These are phyloP conservation scores for Apiospora hydei DNA, from an alignment of 2,329 filamentous ascomycete genomes.

Conservation along the genomic window DNA sequence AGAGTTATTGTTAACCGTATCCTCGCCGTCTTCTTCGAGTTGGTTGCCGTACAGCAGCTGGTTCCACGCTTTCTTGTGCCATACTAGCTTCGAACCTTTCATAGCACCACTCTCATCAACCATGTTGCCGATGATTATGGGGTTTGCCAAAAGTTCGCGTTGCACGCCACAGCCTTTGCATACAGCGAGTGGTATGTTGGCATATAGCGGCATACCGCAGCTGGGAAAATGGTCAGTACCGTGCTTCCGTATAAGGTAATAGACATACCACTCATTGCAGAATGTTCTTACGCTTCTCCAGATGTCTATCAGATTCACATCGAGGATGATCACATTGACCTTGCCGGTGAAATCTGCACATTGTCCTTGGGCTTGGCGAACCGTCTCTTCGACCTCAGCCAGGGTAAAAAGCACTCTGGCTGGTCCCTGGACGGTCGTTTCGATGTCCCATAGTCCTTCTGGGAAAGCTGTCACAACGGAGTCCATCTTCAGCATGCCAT, in stretches of 20 bases:
- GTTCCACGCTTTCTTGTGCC: conserved; percentile 60
- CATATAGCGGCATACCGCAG: conserved; percentile 61
- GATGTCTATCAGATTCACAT: conserved; percentile 40
- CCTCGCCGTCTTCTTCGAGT: not conserved
- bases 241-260: not conserved
- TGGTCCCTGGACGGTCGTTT: conserved; percentile 24
- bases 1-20: not conserved
- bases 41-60: conserved; percentile 43
- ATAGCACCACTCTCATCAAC: conserved; percentile 64
- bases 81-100: conserved; percentile 57
- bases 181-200: conserved; percentile 50
- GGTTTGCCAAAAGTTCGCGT: conserved; percentile 46
- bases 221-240: conserved; percentile 36
- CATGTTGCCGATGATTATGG: conserved; percentile 48
- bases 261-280: conserved; percentile 49
- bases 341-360: conserved; percentile 49
- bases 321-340: conserved; percentile 44
- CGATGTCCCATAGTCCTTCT: conserved; percentile 24
- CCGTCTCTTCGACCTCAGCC: conserved; percentile 51
- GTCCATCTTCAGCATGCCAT: conserved; percentile 55
- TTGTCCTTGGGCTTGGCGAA: conserved; percentile 39
- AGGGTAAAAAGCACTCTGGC: conserved; percentile 48
- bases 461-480: conserved; percentile 58
- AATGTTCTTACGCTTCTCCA: conserved; percentile 46
- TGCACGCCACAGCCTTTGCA: conserved; percentile 48